Evolutionary conservation across 2,329 filamentous ascomycete species (phyloP), one percentile per base, ranked within the genome.

Genomic region (Leptodontidium sp.): DNA sequence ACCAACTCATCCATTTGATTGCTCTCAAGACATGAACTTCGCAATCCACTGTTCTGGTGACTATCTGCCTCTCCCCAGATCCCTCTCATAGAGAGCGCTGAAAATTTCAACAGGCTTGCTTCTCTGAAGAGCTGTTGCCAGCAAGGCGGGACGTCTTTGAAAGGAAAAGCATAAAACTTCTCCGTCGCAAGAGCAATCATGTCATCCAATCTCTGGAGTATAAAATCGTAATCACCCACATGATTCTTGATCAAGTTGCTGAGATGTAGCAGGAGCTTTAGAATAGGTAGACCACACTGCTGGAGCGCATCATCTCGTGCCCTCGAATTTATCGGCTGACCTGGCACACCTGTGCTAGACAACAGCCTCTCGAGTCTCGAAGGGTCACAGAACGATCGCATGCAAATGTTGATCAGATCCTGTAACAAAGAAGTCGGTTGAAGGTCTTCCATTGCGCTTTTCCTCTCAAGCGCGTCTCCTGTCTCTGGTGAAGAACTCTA

Each of bases 71-170:
- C 61, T 17, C 7, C 45, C 66, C 71, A 71, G 32, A 69, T 61
- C 7, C 72, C 66, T 68, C 73, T 24, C 80, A 71, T 66, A 11
- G 80, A 57, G 8, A 76, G 32, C 70, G 68, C 72, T 71, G 83
- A 81, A 26, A 89, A 90, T 72, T 87, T 87, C 75, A 92, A 83
- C 12, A 95, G 84, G 66, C 87, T 87, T 1, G 90, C 88, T 66
- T 94, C 91, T 0, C 90, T 90, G 76, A 92, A 94, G 5, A 94
- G 80, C 71, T 88, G 83, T 29, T 90, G 83, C 93, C 92, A 96
- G 75, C 86, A 88, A 9, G 78, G 76, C 0, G 90, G 91, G 6
- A 95, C 86, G 40, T 89, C 84, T 70, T 86, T 86, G 77, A 88
- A 94, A 1, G 88, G 85, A 70, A 88, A 93, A 4, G 90, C 85